phyloP scores from a whole-genome alignment of 2,329 filamentous ascomycete genomes.

The Monosporascus ibericus region DNA sequence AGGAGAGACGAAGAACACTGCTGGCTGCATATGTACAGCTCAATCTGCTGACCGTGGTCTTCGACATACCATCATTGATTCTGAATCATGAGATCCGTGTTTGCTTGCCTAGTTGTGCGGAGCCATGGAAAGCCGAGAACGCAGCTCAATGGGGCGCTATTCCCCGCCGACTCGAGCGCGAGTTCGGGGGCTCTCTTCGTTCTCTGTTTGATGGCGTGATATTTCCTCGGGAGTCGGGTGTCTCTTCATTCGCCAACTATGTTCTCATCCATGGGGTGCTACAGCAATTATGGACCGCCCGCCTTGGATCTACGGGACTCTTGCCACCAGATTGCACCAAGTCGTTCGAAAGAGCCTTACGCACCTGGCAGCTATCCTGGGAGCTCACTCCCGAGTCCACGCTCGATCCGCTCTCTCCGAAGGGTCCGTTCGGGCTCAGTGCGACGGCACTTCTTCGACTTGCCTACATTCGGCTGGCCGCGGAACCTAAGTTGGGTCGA shows the following conservation, averaged over 20 bases:
- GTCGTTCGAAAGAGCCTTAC: slow-evolving; percentile 38
- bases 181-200: slow-evolving; percentile 28
- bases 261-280: slow-evolving; percentile 48
- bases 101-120: slow-evolving; percentile 46
- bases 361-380: slow-evolving; percentile 47
- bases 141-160: slow-evolving; percentile 41
- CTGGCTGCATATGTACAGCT: slow-evolving; percentile 46
- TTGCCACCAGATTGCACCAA: slow-evolving; percentile 31
- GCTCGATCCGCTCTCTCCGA: slow-evolving; percentile 46
- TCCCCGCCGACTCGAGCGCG: slow-evolving; percentile 10
- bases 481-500: slow-evolving; percentile 39
- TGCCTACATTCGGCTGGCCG: slow-evolving; percentile 13
- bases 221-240: slow-evolving; percentile 20
- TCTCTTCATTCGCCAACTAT: slow-evolving; percentile 47
- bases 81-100: slow-evolving; percentile 48
- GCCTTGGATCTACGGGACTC: slow-evolving; percentile 24
- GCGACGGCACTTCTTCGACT: slow-evolving; percentile 23
- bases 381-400: slow-evolving; percentile 45
- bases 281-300: slow-evolving; percentile 46
- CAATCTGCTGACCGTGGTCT: slow-evolving; percentile 56
- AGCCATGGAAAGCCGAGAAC: slow-evolving; percentile 48
- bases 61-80: slow-evolving; percentile 53
- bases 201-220: slow-evolving; percentile 19
- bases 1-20: slow-evolving; percentile 46
- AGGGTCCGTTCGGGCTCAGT: slow-evolving; percentile 47